A percentile compares a stretch with the other conserved stretches of the same genome.
Evolutionary conservation across 495 filamentous ascomycete species (phyloP).

Genomic region (Astrothelium macrocarpum): DNA sequence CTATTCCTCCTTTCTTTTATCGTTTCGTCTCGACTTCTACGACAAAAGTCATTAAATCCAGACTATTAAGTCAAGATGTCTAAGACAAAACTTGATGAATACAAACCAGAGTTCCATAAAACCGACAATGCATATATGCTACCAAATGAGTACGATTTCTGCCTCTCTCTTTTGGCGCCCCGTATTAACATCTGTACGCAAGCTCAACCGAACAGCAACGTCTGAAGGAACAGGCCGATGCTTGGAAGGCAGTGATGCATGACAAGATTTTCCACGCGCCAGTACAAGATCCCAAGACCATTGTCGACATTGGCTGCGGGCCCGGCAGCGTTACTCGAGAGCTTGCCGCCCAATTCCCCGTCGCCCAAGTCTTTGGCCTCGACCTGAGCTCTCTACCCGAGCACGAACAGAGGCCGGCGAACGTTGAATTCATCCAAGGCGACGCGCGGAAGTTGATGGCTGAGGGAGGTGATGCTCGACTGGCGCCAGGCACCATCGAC

Average conservation of each 20-base stretch:
- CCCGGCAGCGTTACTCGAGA: conserved; percentile 6
- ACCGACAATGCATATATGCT: background rate
- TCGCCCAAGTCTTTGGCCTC: conserved; percentile 8
- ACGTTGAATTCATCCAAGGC: conserved; percentile 29
- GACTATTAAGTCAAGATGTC: no score
- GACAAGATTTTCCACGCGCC: background rate
- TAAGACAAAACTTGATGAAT: no score
- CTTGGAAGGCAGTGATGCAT: background rate
- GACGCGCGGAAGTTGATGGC: conserved; percentile 8
- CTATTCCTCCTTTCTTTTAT: no score
- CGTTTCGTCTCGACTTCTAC: no score
- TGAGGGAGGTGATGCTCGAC: background rate
- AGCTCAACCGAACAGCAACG: background rate
- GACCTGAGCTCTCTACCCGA: conserved; percentile 8
- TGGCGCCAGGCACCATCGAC: background rate
- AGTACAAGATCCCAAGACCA: background rate
- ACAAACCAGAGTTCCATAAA: background rate
- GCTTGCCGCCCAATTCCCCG: conserved; percentile 2
- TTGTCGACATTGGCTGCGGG: conserved; percentile 16
- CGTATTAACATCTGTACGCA: background rate
- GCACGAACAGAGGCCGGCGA: conserved; percentile 25
- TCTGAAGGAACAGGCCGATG: background rate
- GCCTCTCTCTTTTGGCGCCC: background rate
- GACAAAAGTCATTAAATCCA: no score
- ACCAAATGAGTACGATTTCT: background rate